Conservation (phyloP, 2,329 filamentous ascomycete species). For the Metarhizium brunneum region DNA sequence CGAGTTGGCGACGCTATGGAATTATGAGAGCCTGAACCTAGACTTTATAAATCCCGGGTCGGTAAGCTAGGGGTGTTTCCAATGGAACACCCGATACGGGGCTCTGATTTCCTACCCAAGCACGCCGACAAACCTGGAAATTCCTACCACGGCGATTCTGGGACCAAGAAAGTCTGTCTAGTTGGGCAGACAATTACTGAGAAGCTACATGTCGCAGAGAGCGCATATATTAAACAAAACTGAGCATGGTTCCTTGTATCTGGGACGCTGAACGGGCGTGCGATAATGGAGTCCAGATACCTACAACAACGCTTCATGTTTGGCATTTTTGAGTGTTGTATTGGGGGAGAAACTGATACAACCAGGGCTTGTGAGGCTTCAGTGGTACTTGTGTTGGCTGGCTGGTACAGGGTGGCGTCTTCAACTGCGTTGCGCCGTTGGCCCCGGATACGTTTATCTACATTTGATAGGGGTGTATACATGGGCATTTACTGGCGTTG, state of each 20-base stretch:
- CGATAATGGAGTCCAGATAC: not conserved
- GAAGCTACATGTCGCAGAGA: no score
- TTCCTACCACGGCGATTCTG: no score
- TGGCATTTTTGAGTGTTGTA: not conserved
- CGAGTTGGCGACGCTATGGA: slow-evolving; percentile 22
- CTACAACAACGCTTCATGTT: not conserved
- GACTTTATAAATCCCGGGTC: slow-evolving; percentile 16
- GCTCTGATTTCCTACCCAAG: not conserved
- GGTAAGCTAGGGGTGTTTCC: not conserved
- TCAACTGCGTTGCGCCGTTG: not conserved
- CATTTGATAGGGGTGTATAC: not conserved
- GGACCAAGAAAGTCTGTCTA: no score
- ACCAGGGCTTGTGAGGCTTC: no score
- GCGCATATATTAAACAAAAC: no score
- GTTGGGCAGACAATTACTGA: no score
- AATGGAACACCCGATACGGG: not conserved
- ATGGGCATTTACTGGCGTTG: not conserved
- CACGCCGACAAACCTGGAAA: no score
- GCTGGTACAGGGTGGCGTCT: not conserved
- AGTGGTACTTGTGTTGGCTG: no score
- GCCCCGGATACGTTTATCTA: not conserved
- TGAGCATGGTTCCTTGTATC: no score
- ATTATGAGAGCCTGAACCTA: slow-evolving; percentile 24
- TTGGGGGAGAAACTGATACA: no score
- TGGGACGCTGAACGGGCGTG: no score